phyloP scores from a whole-genome alignment of 2,329 filamentous ascomycete species.

The Madurella fahalii region DNA sequence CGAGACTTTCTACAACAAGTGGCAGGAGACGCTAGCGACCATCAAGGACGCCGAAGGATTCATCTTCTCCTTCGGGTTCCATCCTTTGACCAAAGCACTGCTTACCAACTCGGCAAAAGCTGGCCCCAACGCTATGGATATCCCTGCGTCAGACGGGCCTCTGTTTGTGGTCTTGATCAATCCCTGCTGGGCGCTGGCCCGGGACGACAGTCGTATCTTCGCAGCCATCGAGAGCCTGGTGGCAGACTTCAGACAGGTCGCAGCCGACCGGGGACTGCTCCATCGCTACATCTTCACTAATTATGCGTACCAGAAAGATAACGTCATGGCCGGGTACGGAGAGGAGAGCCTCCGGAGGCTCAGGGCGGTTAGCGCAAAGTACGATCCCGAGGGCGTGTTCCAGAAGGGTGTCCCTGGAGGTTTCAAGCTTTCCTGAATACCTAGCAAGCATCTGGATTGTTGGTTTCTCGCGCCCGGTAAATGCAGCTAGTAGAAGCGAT shows the following conservation, averaged over 20 bases:
- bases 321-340: constrained; percentile 15
- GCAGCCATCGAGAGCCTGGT: neutral
- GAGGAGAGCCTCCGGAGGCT: constrained; percentile 8
- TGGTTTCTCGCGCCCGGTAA: too few relatives aligned
- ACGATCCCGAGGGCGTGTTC: constrained; percentile 19
- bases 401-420: constrained; percentile 20
- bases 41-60: too few relatives aligned
- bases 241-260: neutral
- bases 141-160: too few relatives aligned
- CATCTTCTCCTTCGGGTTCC: too few relatives aligned
- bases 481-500: too few relatives aligned
- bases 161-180: constrained; percentile 18
- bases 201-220: constrained; percentile 11
- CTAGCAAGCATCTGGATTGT: too few relatives aligned
- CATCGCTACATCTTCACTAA: constrained; percentile 22
- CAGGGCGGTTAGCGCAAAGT: constrained; percentile 10
- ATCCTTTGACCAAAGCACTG: too few relatives aligned
- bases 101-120: too few relatives aligned
- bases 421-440: constrained; percentile 8
- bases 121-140: too few relatives aligned
- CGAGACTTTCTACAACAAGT: too few relatives aligned
- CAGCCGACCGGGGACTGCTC: constrained; percentile 12
- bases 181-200: constrained; percentile 13
- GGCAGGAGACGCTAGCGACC: too few relatives aligned
- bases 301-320: constrained; percentile 14